Conservation (phyloP, 2,329 filamentous ascomycete genomes). For the Microsporum audouinii region DNA sequence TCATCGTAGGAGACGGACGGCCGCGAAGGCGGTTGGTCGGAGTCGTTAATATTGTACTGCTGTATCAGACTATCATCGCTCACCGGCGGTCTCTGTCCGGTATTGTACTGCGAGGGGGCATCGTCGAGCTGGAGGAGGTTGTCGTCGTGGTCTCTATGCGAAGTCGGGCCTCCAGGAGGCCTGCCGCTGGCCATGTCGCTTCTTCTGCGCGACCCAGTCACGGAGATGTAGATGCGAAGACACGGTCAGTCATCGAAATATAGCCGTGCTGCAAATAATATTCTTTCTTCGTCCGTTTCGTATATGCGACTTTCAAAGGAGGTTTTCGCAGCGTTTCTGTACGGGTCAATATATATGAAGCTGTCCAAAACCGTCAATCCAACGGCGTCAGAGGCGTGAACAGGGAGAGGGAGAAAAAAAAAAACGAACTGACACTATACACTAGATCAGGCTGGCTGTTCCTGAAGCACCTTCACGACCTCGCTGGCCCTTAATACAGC, state of each 20-base stretch:
- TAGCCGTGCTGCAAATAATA: neutral
- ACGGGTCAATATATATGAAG: neutral
- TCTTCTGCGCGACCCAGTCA: slow-evolving; percentile 16
- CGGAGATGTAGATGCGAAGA: slow-evolving; percentile 17
- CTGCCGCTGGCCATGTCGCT: slow-evolving; percentile 41
- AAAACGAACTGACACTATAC: neutral
- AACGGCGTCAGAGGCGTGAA: neutral
- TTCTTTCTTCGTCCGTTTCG: neutral
- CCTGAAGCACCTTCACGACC: too few relatives aligned
- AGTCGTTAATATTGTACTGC: slow-evolving; percentile 59
- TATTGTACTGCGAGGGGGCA: slow-evolving; percentile 47
- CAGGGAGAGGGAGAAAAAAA: neutral
- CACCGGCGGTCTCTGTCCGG: slow-evolving; percentile 64
- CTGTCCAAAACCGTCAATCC: too few relatives aligned
- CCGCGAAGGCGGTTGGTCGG: slow-evolving; percentile 53
- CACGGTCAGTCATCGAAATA: slow-evolving; percentile 31
- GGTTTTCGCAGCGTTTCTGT: neutral
- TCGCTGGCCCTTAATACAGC: neutral
- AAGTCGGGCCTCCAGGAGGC: slow-evolving; percentile 40
- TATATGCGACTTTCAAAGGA: neutral
- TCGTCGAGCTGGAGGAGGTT: slow-evolving; percentile 32
- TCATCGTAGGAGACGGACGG: slow-evolving; percentile 91
- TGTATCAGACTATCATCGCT: slow-evolving; percentile 71
- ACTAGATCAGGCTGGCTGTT: neutral
- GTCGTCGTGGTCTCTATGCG: slow-evolving; percentile 32